Percentiles rank a stretch among this genome's conserved stretches.
Conservation (phyloP, 2,329 filamentous ascomycete species). For the Penicillium sp. region DNA sequence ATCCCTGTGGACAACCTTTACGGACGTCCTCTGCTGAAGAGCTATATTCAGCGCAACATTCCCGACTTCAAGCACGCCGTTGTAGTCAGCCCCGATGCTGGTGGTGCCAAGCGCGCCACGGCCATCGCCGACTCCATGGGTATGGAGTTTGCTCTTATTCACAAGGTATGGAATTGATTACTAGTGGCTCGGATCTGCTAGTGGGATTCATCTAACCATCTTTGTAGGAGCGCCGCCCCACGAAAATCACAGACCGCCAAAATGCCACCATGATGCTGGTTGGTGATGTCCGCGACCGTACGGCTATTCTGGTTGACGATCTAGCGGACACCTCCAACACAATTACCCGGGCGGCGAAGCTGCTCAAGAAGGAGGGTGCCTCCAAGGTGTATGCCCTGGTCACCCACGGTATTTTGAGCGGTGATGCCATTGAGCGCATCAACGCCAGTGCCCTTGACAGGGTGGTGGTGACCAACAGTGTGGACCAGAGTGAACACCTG, state of each 20-base stretch:
- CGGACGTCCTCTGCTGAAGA: constrained; percentile 63
- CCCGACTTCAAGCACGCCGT: constrained; percentile 84
- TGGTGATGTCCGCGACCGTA: constrained; percentile 79
- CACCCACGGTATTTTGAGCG: constrained; percentile 93
- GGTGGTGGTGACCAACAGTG: constrained; percentile 93
- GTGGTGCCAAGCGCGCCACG: constrained; percentile 93
- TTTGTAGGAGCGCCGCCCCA: constrained; percentile 80
- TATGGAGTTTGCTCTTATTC: constrained; percentile 96
- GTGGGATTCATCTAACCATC: constrained; percentile 28
- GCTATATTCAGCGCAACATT: constrained; percentile 78
- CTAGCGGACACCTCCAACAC: constrained; percentile 96
- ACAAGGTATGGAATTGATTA: constrained; percentile 72
- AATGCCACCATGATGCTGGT: constrained; percentile 92
- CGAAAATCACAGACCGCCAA: constrained; percentile 81
- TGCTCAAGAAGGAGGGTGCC: constrained; percentile 94
- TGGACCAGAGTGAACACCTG: constrained; percentile 84
- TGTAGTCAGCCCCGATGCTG: constrained; percentile 94
- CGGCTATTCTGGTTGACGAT: constrained; percentile 92
- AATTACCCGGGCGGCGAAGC: constrained; percentile 92
- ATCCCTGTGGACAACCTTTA: constrained; percentile 98
- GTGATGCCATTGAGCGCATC: constrained; percentile 91
- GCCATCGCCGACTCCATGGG: constrained; percentile 91
- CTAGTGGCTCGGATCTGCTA: no score
- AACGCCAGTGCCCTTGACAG: constrained; percentile 92
- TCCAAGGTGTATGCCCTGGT: constrained; percentile 87